Evolutionary conservation across 495 filamentous ascomycete species (phyloP).

Genomic region (Penicilliopsis zonata): DNA sequence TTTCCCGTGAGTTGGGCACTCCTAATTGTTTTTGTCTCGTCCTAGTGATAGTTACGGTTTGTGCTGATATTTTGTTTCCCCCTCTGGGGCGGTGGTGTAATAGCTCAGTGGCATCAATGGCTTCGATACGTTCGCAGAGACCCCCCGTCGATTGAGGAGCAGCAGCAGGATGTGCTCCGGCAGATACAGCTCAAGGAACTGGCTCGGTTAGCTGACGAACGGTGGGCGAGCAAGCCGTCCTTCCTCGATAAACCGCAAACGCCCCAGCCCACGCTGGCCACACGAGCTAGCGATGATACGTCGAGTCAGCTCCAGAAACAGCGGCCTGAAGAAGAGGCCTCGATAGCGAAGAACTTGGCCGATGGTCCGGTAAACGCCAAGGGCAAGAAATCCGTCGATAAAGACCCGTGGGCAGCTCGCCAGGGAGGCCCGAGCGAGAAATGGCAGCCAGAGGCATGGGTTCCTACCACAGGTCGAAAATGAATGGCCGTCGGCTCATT

Average conservation of each 20-base stretch:
- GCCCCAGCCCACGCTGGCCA: constrained; percentile 28
- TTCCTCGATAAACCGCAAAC: constrained; percentile 45
- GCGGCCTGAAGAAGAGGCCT: not conserved
- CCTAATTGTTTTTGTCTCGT: constrained; percentile 3
- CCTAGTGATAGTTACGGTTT: too few relatives aligned
- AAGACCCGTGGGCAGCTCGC: constrained; percentile 50
- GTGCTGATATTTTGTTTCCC: constrained; percentile 8
- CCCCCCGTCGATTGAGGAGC: constrained; percentile 66
- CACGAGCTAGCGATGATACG: constrained; percentile 19
- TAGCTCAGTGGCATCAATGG: constrained; percentile 94
- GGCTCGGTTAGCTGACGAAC: constrained; percentile 67
- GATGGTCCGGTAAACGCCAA: constrained; percentile 8
- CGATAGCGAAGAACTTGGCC: constrained; percentile 4
- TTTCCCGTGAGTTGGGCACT: constrained; percentile 33
- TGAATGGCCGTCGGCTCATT: too few relatives aligned
- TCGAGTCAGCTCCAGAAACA: constrained; percentile 7
- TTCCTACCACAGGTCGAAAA: constrained; percentile 23
- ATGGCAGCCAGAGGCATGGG: constrained; percentile 73
- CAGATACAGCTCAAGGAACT: constrained; percentile 59
- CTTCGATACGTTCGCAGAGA: constrained; percentile 65
- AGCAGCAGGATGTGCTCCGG: constrained; percentile 53
- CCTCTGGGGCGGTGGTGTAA: too few relatives aligned
- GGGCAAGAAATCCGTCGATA: constrained; percentile 9
- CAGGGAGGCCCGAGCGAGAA: constrained; percentile 47
- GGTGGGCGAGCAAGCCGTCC: constrained; percentile 71